These are phyloP conservation scores for Pseudocercospora cruenta DNA, from an alignment of 2,329 filamentous ascomycete genomes.

Conservation along the genomic window DNA sequence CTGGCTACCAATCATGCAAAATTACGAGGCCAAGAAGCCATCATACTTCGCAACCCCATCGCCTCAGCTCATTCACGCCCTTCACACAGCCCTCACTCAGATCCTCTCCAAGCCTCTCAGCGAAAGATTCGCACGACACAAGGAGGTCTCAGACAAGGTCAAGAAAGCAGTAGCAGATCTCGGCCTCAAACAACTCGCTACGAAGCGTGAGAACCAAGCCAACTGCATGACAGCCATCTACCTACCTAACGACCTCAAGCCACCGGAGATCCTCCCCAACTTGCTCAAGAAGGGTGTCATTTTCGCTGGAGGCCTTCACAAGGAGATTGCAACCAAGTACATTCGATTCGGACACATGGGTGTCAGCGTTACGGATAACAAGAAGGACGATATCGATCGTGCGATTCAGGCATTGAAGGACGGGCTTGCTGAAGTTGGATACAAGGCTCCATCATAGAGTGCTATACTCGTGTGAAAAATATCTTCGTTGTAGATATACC, in stretches of 20 bases:
- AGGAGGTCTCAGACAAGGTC: conserved; percentile 76
- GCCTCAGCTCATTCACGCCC: conserved; percentile 88
- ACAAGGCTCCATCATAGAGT: conserved; percentile 44
- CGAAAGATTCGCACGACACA: conserved; percentile 82
- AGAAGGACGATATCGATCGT: conserved; percentile 78
- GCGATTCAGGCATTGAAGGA: conserved; percentile 78
- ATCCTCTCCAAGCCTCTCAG: conserved; percentile 79
- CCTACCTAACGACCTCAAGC: conserved; percentile 80
- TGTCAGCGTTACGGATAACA: conserved; percentile 82
- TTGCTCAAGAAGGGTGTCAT: conserved; percentile 85
- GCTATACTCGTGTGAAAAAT: background rate
- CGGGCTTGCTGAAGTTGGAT: conserved; percentile 73
- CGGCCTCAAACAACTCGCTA: conserved; percentile 83
- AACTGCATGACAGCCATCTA: conserved; percentile 99
- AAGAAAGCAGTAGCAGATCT: conserved; percentile 81
- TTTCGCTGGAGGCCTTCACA: conserved; percentile 94
- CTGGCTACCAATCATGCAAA: conserved; percentile 97
- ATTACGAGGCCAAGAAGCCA: conserved; percentile 96
- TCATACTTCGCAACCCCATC: conserved; percentile 98
- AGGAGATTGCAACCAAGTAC: conserved; percentile 91
- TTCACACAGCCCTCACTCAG: conserved; percentile 85
- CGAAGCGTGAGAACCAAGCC: conserved; percentile 85
- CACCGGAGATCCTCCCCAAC: conserved; percentile 81
- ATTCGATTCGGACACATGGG: conserved; percentile 98
- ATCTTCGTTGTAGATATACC: background rate